phyloP scores from a whole-genome alignment of 2,329 filamentous ascomycete species.

The Incumbomyces delicatus region DNA sequence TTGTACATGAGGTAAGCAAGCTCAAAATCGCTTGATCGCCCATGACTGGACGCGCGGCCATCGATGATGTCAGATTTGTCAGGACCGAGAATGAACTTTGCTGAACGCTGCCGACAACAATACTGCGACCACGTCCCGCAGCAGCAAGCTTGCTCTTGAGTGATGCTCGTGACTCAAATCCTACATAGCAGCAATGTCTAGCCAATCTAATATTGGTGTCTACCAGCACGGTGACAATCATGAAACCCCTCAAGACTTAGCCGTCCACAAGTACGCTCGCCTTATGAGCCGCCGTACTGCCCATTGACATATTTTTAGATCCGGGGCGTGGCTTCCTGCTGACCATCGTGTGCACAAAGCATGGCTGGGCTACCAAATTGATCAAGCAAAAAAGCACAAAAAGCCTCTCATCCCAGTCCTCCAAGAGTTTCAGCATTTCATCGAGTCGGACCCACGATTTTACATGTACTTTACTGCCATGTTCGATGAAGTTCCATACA shows the following conservation, averaged over 20 bases:
- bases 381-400: slow-evolving; percentile 43
- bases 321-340: slow-evolving; percentile 53
- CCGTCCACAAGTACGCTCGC: neutral
- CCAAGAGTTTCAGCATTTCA: slow-evolving; percentile 55
- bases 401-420: slow-evolving; percentile 50
- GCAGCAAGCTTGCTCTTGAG: no score
- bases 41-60: no score
- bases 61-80: no score
- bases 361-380: slow-evolving; percentile 51
- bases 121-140: no score
- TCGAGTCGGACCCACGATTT: slow-evolving; percentile 53
- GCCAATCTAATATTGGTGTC: neutral
- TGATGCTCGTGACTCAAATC: no score
- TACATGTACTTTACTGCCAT: slow-evolving; percentile 59
- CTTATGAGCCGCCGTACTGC: neutral
- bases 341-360: slow-evolving; percentile 53
- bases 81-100: no score
- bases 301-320: slow-evolving; percentile 26
- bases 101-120: no score
- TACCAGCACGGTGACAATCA: neutral
- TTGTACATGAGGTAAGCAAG: no score
- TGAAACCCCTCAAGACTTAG: neutral
- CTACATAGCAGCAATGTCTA: no score
- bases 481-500: slow-evolving; percentile 57
- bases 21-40: no score